Evolutionary conservation across 2,329 filamentous ascomycete genomes (phyloP).

Genomic region (Sarocladiaceae sp.): DNA sequence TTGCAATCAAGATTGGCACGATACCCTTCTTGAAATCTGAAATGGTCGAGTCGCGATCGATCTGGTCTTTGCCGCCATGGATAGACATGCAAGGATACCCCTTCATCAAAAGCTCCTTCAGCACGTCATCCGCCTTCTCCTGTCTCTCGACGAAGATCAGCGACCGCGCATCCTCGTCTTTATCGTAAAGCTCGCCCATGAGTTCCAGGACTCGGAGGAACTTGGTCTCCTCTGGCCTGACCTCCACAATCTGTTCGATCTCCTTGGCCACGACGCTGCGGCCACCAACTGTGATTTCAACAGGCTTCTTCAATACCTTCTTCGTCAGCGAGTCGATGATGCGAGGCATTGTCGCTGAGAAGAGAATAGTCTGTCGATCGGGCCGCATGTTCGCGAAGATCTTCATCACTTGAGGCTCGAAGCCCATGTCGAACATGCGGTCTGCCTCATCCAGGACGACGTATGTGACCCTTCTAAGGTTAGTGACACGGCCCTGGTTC

Average conservation of each 20-base stretch:
- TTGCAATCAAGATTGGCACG: conserved; percentile 86
- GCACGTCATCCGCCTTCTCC: conserved; percentile 78
- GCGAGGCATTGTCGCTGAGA: conserved; percentile 92
- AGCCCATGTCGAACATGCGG: conserved; percentile 99
- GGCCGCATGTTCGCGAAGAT: conserved; percentile 89
- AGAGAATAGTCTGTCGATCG: conserved; percentile 89
- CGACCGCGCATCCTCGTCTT: conserved; percentile 84
- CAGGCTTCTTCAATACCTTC: conserved; percentile 78
- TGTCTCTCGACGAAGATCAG: conserved; percentile 91
- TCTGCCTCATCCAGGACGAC: conserved; percentile 96
- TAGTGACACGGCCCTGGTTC: conserved; percentile 92
- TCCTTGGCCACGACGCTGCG: conserved; percentile 81
- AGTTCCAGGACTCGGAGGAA: conserved; percentile 81
- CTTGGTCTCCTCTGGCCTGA: conserved; percentile 77
- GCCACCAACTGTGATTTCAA: conserved; percentile 91
- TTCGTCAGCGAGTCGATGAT: conserved; percentile 89
- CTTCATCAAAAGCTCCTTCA: conserved; percentile 75
- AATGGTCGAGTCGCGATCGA: conserved; percentile 89
- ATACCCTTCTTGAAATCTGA: conserved; percentile 90
- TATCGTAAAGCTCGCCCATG: conserved; percentile 78
- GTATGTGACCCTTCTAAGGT: conserved; percentile 83
- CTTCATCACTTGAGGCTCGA: conserved; percentile 97
- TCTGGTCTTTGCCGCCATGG: conserved; percentile 89
- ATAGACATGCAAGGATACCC: conserved; percentile 91
- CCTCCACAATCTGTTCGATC: conserved; percentile 91